A percentile compares a stretch with the other conserved stretches of the same genome.
Evolutionary conservation across 495 filamentous ascomycete genomes (phyloP).

Genomic region (Xylaria telfairii): DNA sequence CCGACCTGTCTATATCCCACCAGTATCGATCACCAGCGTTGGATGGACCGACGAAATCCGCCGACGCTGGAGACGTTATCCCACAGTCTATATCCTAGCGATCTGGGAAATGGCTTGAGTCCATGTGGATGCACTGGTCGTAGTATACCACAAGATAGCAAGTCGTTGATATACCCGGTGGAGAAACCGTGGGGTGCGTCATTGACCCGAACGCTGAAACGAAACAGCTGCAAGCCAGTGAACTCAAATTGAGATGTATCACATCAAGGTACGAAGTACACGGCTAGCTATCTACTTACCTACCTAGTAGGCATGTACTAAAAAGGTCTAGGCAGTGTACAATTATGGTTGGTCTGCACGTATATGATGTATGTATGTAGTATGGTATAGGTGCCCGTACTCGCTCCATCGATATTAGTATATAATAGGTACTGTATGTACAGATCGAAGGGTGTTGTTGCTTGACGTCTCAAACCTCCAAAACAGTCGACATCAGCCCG

Average conservation of each 20-base stretch:
- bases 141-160: not conserved
- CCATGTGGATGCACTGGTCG: not conserved
- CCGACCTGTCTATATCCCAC: not conserved
- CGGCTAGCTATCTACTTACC: no score
- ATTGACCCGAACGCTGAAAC: not conserved
- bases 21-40: not conserved
- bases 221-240: not conserved
- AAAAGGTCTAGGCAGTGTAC: no score
- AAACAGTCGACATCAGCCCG: conserved; percentile 5
- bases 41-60: not conserved
- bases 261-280: not conserved
- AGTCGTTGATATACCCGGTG: not conserved
- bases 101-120: not conserved
- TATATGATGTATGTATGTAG: no score
- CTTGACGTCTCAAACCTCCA: not conserved
- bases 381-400: no score
- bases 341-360: no score
- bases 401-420: no score
- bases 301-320: no score
- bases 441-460: not conserved
- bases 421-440: not conserved
- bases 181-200: not conserved
- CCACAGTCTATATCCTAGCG: not conserved
- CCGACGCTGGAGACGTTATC: not conserved
- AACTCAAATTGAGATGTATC: not conserved